Evolutionary conservation across 768 basidiomycete genomes (phyloP).

Genomic region (Boletus tomentosulus): DNA sequence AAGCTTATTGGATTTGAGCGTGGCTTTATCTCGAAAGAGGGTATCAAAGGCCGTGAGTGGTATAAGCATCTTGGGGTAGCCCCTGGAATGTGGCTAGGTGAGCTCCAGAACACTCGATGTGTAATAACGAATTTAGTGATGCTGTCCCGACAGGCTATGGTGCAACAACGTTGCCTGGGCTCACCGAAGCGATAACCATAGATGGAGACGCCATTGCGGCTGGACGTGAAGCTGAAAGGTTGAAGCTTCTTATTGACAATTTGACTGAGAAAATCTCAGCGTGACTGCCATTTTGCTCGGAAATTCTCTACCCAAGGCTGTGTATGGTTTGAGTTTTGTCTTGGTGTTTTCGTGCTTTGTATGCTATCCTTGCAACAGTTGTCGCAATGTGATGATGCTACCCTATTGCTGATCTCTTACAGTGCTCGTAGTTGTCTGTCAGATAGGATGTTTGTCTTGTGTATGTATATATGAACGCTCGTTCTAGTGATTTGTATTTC

Average conservation of each 20-base stretch:
- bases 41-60: slow-evolving; percentile 82
- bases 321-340: no score
- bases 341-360: no score
- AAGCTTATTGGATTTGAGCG: slow-evolving; percentile 71
- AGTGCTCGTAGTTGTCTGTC: no score
- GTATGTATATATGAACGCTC: no score
- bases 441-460: no score
- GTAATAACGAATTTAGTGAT: slow-evolving; percentile 1
- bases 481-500: background rate
- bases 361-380: no score
- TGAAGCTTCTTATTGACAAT: slow-evolving; percentile 49
- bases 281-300: slow-evolving; percentile 1
- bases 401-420: no score
- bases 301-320: no score
- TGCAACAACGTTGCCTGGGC: slow-evolving; percentile 78
- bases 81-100: slow-evolving; percentile 84
- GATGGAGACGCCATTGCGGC: slow-evolving; percentile 63
- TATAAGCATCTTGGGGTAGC: slow-evolving; percentile 88
- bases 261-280: slow-evolving; percentile 36
- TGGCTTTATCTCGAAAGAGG: slow-evolving; percentile 75
- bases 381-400: no score
- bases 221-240: slow-evolving; percentile 53
- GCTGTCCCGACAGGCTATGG: slow-evolving; percentile 57
- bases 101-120: slow-evolving; percentile 14
- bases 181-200: slow-evolving; percentile 74